Conservation (phyloP, 768 basidiomycete genomes). For the Mycena sanguinolenta region DNA sequence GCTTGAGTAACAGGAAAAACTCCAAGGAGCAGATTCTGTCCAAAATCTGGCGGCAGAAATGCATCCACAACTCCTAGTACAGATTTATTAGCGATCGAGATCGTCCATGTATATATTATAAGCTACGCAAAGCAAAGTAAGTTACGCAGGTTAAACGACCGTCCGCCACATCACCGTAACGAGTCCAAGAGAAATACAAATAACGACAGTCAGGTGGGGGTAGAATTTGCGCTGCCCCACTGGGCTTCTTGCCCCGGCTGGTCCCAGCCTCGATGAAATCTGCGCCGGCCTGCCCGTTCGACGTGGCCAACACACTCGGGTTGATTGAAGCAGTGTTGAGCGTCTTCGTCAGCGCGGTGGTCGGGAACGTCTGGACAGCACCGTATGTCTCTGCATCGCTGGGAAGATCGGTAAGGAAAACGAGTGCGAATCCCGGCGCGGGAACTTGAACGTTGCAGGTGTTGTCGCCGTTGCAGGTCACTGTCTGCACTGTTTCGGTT, state of each 20-base stretch:
- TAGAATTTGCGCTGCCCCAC: conserved; percentile 22
- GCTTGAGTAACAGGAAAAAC: background rate
- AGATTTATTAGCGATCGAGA: conserved; percentile 16
- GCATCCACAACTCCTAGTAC: background rate
- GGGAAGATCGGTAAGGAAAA: conserved; percentile 70
- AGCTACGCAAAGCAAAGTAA: too few species aligned
- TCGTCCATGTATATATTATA: conserved; percentile 23
- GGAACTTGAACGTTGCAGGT: conserved; percentile 72
- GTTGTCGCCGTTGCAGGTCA: conserved; percentile 70
- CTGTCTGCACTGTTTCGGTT: conserved; percentile 64
- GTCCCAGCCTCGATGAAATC: conserved; percentile 30
- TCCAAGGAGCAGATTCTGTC: background rate
- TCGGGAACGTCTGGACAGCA: conserved; percentile 28
- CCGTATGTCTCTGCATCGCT: conserved; percentile 42
- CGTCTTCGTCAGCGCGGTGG: conserved; percentile 33
- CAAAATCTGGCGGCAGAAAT: background rate
- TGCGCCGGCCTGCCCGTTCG: conserved; percentile 34
- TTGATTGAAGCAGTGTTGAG: conserved; percentile 23
- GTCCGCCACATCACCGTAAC: conserved; percentile 25
- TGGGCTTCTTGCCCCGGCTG: conserved; percentile 26
- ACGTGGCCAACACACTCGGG: conserved; percentile 29
- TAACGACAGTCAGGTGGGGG: conserved; percentile 15
- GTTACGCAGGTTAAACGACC: background rate
- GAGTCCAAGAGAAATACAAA: conserved; percentile 14
- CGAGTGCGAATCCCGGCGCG: conserved; percentile 82